These are phyloP conservation scores for Carex arenaria DNA, from an alignment of 202 grass and related monocot genomes.

Conservation along the genomic window DNA sequence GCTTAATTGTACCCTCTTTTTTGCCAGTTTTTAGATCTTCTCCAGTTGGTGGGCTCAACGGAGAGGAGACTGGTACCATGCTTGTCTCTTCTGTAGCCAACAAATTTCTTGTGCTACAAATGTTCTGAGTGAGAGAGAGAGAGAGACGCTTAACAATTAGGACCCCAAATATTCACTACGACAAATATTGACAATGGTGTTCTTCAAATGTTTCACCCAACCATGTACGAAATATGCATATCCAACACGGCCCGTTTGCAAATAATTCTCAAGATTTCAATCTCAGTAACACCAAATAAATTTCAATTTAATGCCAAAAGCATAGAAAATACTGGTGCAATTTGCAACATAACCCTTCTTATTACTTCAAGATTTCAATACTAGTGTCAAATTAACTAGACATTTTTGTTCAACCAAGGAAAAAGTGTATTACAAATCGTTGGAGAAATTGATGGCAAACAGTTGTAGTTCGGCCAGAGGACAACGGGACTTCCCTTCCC, in stretches of 20 bases:
- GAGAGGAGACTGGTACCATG: constrained; percentile 75
- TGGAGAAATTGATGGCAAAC: constrained; percentile 15
- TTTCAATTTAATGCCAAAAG: neutral
- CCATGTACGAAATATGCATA: neutral
- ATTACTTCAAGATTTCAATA: neutral
- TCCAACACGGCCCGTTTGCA: neutral
- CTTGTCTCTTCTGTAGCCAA: constrained; percentile 47
- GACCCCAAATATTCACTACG: neutral
- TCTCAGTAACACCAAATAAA: neutral
- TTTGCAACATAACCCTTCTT: neutral
- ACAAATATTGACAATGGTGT: neutral
- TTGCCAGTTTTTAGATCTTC: constrained; percentile 35
- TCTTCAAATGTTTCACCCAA: neutral
- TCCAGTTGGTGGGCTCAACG: constrained; percentile 50
- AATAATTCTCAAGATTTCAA: neutral
- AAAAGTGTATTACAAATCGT: constrained; percentile 7
- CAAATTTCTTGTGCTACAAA: constrained; percentile 60
- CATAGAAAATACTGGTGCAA: neutral
- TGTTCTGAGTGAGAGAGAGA: constrained; percentile 34
- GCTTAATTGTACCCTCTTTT: constrained; percentile 36
- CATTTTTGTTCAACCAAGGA: neutral
- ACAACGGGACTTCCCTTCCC: neutral
- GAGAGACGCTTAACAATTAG: neutral
- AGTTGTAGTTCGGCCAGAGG: neutral
- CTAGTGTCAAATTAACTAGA: neutral